These are phyloP conservation scores for Clarireedia paspali DNA, from an alignment of 2,329 filamentous ascomycete species.

Conservation along the genomic window DNA sequence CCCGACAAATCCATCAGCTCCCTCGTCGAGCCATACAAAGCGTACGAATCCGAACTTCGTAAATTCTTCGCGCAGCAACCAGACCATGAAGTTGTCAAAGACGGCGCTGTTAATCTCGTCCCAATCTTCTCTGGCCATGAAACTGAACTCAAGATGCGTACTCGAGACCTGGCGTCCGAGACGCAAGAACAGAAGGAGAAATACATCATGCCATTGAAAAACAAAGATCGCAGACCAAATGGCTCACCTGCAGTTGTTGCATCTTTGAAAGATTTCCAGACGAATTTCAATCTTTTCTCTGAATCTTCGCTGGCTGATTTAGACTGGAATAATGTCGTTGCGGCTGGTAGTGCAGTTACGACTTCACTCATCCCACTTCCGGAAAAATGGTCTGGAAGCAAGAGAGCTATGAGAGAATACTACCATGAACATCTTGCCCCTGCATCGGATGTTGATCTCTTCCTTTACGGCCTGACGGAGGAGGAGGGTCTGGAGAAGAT, in stretches of 20 bases:
- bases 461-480: conserved; percentile 72
- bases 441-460: conserved; percentile 80
- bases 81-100: conserved; percentile 46
- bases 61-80: conserved; percentile 63
- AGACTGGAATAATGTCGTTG: conserved; percentile 77
- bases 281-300: conserved; percentile 75
- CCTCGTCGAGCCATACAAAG: conserved; percentile 57
- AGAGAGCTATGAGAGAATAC: conserved; percentile 59
- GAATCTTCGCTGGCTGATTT: conserved; percentile 69
- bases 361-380: conserved; percentile 71
- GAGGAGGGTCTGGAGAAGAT: conserved; percentile 77
- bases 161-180: conserved; percentile 51
- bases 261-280: conserved; percentile 62
- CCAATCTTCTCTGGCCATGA: conserved; percentile 56
- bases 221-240: conserved; percentile 51
- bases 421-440: conserved; percentile 78
- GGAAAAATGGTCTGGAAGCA: conserved; percentile 50
- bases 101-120: conserved; percentile 54
- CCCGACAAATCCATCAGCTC: conserved; percentile 45
- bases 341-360: conserved; percentile 71
- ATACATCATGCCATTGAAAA: conserved; percentile 63
- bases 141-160: conserved; percentile 50
- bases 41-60: conserved; percentile 59
- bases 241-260: conserved; percentile 61
- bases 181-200: conserved; percentile 50